Conservation (phyloP, 2,329 filamentous ascomycete species). For the Juglanconis sp. region DNA sequence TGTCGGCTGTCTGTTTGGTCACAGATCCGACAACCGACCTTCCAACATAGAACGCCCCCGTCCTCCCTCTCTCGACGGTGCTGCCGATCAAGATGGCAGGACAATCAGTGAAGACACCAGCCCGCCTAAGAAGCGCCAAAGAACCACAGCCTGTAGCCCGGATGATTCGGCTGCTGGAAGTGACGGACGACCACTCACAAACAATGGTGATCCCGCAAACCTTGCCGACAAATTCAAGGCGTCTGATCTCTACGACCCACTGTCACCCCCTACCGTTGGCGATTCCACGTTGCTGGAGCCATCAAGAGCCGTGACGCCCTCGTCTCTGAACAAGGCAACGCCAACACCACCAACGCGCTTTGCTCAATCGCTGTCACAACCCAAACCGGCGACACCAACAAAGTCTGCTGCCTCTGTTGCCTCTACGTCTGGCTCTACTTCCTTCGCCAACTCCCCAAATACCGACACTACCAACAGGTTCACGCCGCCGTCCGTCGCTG, state of each 20-base stretch:
- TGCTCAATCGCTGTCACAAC: background rate
- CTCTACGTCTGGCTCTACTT: background rate
- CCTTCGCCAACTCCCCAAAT: background rate
- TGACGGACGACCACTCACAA: background rate
- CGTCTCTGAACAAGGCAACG: background rate
- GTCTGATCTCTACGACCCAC: slow-evolving; percentile 15
- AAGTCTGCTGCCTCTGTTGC: background rate
- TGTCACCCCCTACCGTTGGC: slow-evolving; percentile 8
- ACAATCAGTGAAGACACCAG: background rate
- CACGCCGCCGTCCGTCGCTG: background rate
- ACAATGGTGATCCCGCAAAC: background rate
- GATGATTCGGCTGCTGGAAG: background rate
- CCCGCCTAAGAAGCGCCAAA: slow-evolving; percentile 2
- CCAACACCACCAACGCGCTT: background rate
- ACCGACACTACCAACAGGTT: background rate
- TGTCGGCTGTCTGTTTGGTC: slow-evolving; percentile 16
- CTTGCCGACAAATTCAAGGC: background rate
- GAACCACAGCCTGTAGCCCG: background rate
- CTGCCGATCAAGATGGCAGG: background rate
- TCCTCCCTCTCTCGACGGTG: slow-evolving; percentile 3
- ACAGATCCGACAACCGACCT: background rate
- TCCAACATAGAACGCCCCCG: background rate
- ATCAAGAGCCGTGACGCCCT: background rate
- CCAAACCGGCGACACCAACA: background rate
- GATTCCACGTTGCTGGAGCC: background rate